A percentile compares a stretch with the other conserved stretches of the same genome.
Evolutionary conservation across 2,329 filamentous ascomycete genomes (phyloP).

Genomic region (Aschersonia sp.): DNA sequence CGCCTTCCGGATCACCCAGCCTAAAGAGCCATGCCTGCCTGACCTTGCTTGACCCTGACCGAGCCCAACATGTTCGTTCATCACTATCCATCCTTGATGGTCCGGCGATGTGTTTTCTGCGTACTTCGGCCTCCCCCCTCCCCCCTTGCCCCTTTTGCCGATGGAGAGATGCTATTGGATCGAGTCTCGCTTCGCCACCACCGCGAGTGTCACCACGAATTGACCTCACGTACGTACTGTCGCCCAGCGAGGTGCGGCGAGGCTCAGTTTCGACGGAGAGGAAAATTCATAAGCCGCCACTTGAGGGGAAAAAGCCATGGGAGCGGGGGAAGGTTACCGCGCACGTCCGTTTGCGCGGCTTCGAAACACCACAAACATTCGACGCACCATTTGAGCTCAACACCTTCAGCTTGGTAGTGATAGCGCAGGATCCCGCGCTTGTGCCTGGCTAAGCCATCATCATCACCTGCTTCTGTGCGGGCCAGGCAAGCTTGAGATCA

Average conservation of each 20-base stretch:
- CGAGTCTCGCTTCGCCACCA: not conserved
- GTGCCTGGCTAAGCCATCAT: not conserved
- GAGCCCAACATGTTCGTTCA: not conserved
- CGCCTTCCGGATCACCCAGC: not conserved
- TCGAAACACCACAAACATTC: not conserved
- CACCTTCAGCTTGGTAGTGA: not conserved
- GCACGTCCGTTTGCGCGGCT: not conserved
- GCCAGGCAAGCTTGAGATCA: not conserved
- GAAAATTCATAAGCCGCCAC: not conserved
- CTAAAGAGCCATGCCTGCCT: too few species aligned
- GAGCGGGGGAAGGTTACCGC: not conserved
- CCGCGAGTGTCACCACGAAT: not conserved
- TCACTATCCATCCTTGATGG: too few species aligned
- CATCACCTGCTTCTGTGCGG: not conserved
- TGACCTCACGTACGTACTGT: too few species aligned
- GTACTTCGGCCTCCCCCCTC: too few species aligned
- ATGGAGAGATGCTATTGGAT: not conserved
- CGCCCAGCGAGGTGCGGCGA: too few species aligned
- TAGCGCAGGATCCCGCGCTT: not conserved
- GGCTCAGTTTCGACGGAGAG: too few species aligned
- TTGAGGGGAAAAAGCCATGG: not conserved
- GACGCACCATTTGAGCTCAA: not conserved
- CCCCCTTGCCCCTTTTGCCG: too few species aligned
- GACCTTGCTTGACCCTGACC: not conserved
- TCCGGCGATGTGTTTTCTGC: too few species aligned